Base-by-base conservation (phyloP, 331 rosid species). In the Erythrophleum ivorense region DNA sequence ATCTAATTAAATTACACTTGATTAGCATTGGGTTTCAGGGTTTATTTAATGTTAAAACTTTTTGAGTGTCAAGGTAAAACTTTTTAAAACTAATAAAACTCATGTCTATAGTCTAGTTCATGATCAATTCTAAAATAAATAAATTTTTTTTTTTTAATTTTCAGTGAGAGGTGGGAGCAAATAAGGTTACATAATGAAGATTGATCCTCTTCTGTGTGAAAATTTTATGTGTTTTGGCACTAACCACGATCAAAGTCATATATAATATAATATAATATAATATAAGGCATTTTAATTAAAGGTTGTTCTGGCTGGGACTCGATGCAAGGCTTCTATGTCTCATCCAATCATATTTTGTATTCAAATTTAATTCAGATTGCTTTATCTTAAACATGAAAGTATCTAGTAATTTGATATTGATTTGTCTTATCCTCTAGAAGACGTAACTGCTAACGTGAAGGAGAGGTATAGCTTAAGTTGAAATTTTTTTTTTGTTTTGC, bases 371-470 rank as follows among this genome's bases (percentile, higher is more conserved):
- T 75, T 45, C 55, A 34, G 36, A n/a, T 65, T 64, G 75, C 40
- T 68, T 75, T 71, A 43, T 62, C 24, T 33, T 50, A 62, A 59
- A 6, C 54, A 31, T 29, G 46, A 54, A 64, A 12, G 3, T 24
- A 75, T 52, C 9, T 71, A 15, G 21, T 63, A 45, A 76, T 77
- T 76, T 71, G n/a, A 71, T 59, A 78, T 45, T 54, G 48, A 40
- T 64, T 74, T 36, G 33, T 70, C 76, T 81, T 78, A 16, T 78
- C 76, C 70, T 79, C 71, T 62, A 71, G 34, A 59, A 55, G 84
- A 85, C 45, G 86, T 80, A 49, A 63, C 50, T 76, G 53, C 55
- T 85, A 67, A 76, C 87, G 87, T 85, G 87, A 87, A 78, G 66
- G 24, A 72, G 63, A 64, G 21, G 78, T 31, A 33, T 76, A 71